Base-by-base conservation (phyloP, 1,284 basidiomycete species). In the Sphaerobolus stellatus region DNA sequence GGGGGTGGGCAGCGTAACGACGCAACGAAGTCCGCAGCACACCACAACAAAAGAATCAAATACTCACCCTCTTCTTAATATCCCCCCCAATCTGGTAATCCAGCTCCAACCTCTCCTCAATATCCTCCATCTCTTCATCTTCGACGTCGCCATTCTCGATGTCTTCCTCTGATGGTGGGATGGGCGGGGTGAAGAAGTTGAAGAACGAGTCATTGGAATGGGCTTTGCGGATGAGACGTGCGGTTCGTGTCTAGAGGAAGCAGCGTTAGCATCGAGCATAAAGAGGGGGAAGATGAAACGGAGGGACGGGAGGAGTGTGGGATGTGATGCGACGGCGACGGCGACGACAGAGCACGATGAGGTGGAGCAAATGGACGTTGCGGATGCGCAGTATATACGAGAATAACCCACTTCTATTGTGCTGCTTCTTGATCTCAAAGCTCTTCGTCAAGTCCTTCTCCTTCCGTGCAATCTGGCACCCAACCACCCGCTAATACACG, bases 31-130 rank as follows among this genome's bases (percentile, higher is more conserved):
- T n/a, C n/a, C n/a, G n/a, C n/a, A n/a, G n/a, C n/a, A n/a, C n/a
- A n/a, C n/a, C n/a, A n/a, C n/a, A n/a, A n/a, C n/a, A n/a, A n/a
- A n/a, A n/a, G n/a, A n/a, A n/a, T n/a, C n/a, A n/a, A n/a, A n/a
- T n/a, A 64, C 64, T 58, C 52, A 89, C 90, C 78, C 94, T 91
- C 73, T 98, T 96, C 78, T 98, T 98, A 67, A 99, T 78, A 73
- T 99, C 96, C 78, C 98, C 96, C 50, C 95, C 96, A 66, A 98
- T 90, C 78, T 98, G 95, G 74, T 98, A 98, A 76, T 99, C 96
- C 61, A 95, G 79, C 79, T 98, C 96, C 51, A 99, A 82, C 67
- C 92, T 89, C 71, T 90, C 89, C 71, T 98, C 94, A 54, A 98
- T 80, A 59, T 92, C 92, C 58, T 92, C 90, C 1, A 94, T 79